phyloP scores from a whole-genome alignment of 805 yeast genomes.

The Kodamaea sagamina region DNA sequence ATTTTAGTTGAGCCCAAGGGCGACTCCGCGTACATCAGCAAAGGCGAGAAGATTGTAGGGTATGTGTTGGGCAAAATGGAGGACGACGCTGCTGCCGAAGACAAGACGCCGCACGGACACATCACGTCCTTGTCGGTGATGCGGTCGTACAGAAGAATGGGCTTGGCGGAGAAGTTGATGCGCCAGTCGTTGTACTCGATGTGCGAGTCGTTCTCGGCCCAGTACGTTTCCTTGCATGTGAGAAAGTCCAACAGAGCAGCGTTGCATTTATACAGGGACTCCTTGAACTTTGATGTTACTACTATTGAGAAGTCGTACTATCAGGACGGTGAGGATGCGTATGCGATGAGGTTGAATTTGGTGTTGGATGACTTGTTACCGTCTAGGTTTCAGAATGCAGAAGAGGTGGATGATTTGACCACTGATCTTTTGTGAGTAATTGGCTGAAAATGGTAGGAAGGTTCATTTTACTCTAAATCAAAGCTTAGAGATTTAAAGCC shows the following conservation, averaged over 20 bases:
- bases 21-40: slow-evolving; percentile 63
- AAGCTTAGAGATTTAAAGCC: too few relatives aligned
- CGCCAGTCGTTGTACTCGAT: slow-evolving; percentile 78
- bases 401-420: slow-evolving; percentile 55
- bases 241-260: slow-evolving; percentile 94
- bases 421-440: slow-evolving; percentile 27
- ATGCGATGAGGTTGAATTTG: slow-evolving; percentile 81
- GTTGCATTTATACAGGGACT: slow-evolving; percentile 82
- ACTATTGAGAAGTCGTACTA: slow-evolving; percentile 86
- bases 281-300: slow-evolving; percentile 78
- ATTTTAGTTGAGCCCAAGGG: slow-evolving; percentile 45
- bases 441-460: too few relatives aligned
- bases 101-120: slow-evolving; percentile 85
- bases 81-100: slow-evolving; percentile 80
- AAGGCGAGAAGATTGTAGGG: slow-evolving; percentile 87
- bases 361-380: slow-evolving; percentile 63
- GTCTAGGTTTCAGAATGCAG: slow-evolving; percentile 50
- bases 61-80: slow-evolving; percentile 96
- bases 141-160: slow-evolving; percentile 94
- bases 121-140: slow-evolving; percentile 91
- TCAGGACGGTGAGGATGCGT: slow-evolving; percentile 97
- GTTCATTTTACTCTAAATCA: too few relatives aligned
- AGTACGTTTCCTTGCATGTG: slow-evolving; percentile 88
- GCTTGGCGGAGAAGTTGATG: slow-evolving; percentile 90
- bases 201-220: slow-evolving; percentile 77